phyloP scores from a whole-genome alignment of 164 flowering plant species.

The Liriodendron chinense region DNA sequence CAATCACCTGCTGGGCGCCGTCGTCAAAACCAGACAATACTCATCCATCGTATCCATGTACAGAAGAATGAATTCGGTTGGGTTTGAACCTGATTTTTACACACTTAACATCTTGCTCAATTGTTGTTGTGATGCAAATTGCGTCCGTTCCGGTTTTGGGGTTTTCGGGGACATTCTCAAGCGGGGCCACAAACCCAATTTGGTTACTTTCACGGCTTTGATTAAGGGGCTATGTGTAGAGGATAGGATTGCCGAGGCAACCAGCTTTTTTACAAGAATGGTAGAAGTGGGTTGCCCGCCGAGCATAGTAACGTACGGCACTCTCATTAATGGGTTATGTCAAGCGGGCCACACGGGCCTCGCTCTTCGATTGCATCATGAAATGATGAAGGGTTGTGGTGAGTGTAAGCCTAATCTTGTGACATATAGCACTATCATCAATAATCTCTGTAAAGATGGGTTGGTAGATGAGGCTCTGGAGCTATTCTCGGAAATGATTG shows the following conservation, averaged over 20 bases:
- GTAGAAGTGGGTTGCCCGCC: slow-evolving; percentile 1
- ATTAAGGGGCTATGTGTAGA: slow-evolving; percentile 15
- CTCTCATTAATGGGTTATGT: slow-evolving; percentile 17
- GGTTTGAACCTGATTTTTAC: background rate
- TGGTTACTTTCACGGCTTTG: slow-evolving; percentile 10
- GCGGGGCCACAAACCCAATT: slow-evolving; percentile 11
- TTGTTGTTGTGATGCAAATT: slow-evolving; percentile 11
- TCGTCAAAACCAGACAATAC: slow-evolving; percentile 9
- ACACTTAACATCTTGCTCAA: slow-evolving; percentile 16
- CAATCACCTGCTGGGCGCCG: slow-evolving; percentile 5
- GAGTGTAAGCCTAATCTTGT: slow-evolving; percentile 5
- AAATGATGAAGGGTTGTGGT: slow-evolving; percentile 4
- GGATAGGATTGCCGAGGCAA: slow-evolving; percentile 3
- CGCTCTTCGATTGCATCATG: slow-evolving; percentile 9
- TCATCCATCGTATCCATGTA: slow-evolving; percentile 1
- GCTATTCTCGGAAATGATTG: slow-evolving; percentile 14
- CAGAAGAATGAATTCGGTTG: slow-evolving; percentile 6
- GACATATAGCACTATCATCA: slow-evolving; percentile 6
- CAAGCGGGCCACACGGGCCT: slow-evolving; percentile 3
- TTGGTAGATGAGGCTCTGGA: slow-evolving; percentile 14
- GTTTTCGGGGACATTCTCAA: slow-evolving; percentile 17
- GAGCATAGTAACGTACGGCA: slow-evolving; percentile 7
- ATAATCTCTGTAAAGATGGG: slow-evolving; percentile 20
- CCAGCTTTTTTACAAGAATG: slow-evolving; percentile 11
- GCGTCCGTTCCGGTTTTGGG: slow-evolving; percentile 11